Evolutionary conservation across 306 rosid species (phyloP), one percentile per base, ranked within the genome.

Genomic region (Betula pendula): DNA sequence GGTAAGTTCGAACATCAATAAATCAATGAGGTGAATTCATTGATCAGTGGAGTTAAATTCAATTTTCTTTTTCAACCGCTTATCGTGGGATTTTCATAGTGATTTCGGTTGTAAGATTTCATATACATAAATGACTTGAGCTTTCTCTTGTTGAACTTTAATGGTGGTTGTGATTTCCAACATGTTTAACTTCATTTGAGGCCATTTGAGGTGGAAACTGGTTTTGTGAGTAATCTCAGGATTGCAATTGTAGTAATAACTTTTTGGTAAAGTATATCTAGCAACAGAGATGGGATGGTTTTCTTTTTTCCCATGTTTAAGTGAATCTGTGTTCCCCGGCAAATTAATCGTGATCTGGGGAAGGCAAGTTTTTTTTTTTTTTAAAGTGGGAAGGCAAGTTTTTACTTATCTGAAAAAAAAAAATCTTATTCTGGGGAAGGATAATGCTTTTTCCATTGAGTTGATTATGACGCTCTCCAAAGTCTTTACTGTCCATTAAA

Each of bases 1-100:
- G 97, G 97, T 93, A 77, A 50, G 83, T 76, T 16, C 49, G 5
- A 42, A 33, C 47, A n/a, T 65, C 48, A 38, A 35, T 62, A 65
- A 19, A n/a, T 40, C 24, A 7, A 19, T n/a, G 16, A 14, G 44
- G 42, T 62, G 20, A 56, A 56, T 29, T 25, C n/a, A 42, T 68
- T 40, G 49, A 45, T 45, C 15, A 13, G 14, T 45, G 3, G 14
- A 8, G 49, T 45, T 13, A 45, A 45, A 45, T 45, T 33, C 13
- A 8, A 6, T 50, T 72, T 50, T 38, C 15, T 44, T 29, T 4
- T 70, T 49, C 14, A 6, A 14, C 33, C 25, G 22, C 49, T 27
- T 24, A 17, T 29, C 4, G 1, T 24, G 42, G 14, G 4, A 17
- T 75, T 52, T 51, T 27, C 3, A 27, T 25, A 1, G 40, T 31